phyloP scores from a whole-genome alignment of 169 alveolate genomes.

The Cryptosporidium sp. region DNA sequence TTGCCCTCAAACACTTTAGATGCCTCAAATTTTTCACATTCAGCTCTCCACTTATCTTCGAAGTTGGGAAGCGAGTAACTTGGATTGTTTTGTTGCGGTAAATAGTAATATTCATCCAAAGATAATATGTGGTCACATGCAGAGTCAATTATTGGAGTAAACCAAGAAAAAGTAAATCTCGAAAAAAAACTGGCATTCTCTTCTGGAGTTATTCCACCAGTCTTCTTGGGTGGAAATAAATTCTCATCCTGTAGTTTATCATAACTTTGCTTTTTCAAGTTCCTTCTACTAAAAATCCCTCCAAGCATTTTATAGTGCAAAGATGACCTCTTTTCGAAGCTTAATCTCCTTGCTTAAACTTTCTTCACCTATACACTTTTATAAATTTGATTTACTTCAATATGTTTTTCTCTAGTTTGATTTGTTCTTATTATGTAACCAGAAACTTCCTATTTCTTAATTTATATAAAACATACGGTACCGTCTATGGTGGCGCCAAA shows the following conservation, averaged over 20 bases:
- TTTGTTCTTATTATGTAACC: background rate
- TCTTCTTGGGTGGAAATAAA: background rate
- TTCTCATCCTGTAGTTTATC: background rate
- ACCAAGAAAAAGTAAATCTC: constrained; percentile 68
- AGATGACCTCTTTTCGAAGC: background rate
- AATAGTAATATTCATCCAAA: constrained; percentile 35
- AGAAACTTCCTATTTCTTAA: background rate
- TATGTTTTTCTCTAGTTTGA: background rate
- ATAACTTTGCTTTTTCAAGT: background rate
- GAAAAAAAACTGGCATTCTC: constrained; percentile 38
- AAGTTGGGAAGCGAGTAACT: constrained; percentile 6
- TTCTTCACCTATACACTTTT: background rate
- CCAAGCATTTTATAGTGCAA: constrained; percentile 9
- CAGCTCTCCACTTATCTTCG: constrained; percentile 40
- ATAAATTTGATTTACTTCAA: background rate
- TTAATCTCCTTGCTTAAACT: background rate
- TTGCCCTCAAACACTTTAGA: background rate
- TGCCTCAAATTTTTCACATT: background rate
- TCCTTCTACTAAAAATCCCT: constrained; percentile 9
- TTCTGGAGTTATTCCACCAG: constrained; percentile 49
- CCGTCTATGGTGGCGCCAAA: constrained; percentile 30
- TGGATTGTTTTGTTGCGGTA: constrained; percentile 39
- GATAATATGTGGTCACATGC: constrained; percentile 44
- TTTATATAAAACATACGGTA: constrained; percentile 6
- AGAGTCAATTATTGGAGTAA: constrained; percentile 37